A percentile compares a stretch with the other conserved stretches of the same genome.
phyloP scores from a whole-genome alignment of 2,329 filamentous ascomycete genomes.

The Penicillium janthinellum region DNA sequence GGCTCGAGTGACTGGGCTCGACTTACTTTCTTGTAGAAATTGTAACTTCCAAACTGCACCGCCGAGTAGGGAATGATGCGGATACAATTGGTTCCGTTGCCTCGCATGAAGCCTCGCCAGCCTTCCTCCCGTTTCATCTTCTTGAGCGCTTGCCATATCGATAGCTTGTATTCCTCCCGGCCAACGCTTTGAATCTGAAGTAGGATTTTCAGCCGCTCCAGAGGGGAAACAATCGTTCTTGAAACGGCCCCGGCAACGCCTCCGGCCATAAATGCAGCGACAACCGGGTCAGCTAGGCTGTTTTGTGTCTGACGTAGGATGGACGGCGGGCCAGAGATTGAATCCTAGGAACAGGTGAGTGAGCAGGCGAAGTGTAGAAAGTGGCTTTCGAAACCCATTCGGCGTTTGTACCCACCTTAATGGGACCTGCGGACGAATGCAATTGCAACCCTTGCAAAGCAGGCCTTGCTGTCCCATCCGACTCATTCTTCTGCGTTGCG shows the following conservation, averaged over 20 bases:
- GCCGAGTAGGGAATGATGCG: slow-evolving; percentile 98
- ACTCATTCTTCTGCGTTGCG: slow-evolving; percentile 22
- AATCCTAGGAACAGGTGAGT: slow-evolving; percentile 19
- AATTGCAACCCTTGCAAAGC: slow-evolving; percentile 26
- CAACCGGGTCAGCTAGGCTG: slow-evolving; percentile 75
- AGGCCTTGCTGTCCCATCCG: slow-evolving; percentile 21
- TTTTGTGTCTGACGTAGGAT: slow-evolving; percentile 31
- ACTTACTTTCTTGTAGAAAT: slow-evolving; percentile 88
- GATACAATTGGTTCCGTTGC: slow-evolving; percentile 97
- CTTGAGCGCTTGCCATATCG: slow-evolving; percentile 79
- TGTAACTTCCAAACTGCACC: slow-evolving; percentile 97
- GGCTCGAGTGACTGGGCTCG: not conserved
- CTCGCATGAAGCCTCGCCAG: slow-evolving; percentile 95
- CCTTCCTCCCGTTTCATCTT: slow-evolving; percentile 99
- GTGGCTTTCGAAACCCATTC: not conserved
- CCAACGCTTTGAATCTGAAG: slow-evolving; percentile 93
- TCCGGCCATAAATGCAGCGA: slow-evolving; percentile 90
- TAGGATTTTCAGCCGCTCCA: slow-evolving; percentile 96
- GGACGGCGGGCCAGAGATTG: slow-evolving; percentile 18
- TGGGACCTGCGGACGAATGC: slow-evolving; percentile 19
- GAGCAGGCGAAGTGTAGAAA: not conserved
- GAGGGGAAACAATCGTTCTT: slow-evolving; percentile 90
- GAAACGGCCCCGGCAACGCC: slow-evolving; percentile 97
- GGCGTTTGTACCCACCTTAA: slow-evolving; percentile 24
- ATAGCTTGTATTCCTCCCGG: slow-evolving; percentile 89